Evolutionary conservation across 2,329 filamentous ascomycete genomes (phyloP), one percentile per base, ranked within the genome.

Genomic region (Ophiostoma quercus): DNA sequence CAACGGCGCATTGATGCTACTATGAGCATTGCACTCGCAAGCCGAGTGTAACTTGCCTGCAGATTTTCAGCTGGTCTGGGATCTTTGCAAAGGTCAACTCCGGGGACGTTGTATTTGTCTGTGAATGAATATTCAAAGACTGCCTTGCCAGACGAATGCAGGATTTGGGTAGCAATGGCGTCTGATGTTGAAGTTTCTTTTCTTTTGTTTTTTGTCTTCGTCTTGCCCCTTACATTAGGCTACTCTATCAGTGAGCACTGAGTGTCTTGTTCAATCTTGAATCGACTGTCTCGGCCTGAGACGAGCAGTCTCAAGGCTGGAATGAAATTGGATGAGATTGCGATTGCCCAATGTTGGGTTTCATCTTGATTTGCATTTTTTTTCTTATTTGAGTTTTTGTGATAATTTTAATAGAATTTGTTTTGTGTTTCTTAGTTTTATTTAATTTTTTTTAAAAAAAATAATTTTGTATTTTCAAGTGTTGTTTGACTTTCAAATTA

Each of bases 21-120:
- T 57, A 8, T 25, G 29, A 7, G 11, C 19, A 57, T 57, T 8
- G 11, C 51, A 57, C n/a, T 57, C 51, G 11, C 25, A 57, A 57
- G 51, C 51, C 51, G 51, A 57, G 51, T 57, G 51, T 57, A 57
- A 57, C 51, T 57, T 25, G 51, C 8, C 51, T 25, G 51, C 51
- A 57, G 9, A 25, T 11, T 11, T 57, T 57, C 51, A 57, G 51
- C 51, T 57, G 22, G 51, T 9, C 5, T 25, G 22, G 51, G 51
- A 25, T 22, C 8, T 22, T 22, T 57, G 51, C 6, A 16, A 57
- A 25, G 9, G 22, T 25, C 22, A 25, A 57, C 51, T 25, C 51
- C 7, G n/a, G 51, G 51, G 51, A 12, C 25, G 22, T 4, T 25
- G 51, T 57, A 22, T 57, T 8, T 3, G 14, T 19, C 14, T 47